phyloP scores from a whole-genome alignment of 2,329 filamentous ascomycete genomes.

The Clonostachys chloroleuca region DNA sequence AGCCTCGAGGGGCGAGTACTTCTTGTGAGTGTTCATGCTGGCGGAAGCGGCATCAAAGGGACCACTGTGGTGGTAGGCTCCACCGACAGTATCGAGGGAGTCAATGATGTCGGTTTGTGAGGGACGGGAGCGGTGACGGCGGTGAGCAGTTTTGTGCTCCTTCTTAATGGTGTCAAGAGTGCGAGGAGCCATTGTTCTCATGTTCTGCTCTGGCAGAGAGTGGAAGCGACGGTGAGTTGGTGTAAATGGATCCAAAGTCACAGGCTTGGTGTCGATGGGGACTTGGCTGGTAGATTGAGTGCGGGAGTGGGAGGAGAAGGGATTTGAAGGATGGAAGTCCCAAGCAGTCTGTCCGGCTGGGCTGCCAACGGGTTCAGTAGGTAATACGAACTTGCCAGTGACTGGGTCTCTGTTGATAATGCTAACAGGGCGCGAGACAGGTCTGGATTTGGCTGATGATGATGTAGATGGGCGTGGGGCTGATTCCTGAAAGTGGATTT shows the following conservation, averaged over 20 bases:
- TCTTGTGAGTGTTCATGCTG: slow-evolving; percentile 63
- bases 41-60: slow-evolving; percentile 82
- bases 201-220: slow-evolving; percentile 38
- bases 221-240: slow-evolving; percentile 5
- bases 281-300: slow-evolving; percentile 1
- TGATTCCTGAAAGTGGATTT: slow-evolving; percentile 31
- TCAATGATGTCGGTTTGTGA: slow-evolving; percentile 78
- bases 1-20: slow-evolving; percentile 70
- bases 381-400: too few relatives aligned
- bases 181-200: slow-evolving; percentile 59
- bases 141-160: slow-evolving; percentile 54
- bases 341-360: slow-evolving; percentile 46
- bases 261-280: neutral
- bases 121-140: slow-evolving; percentile 60
- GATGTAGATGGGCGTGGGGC: neutral
- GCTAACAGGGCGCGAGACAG: too few relatives aligned
- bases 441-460: slow-evolving; percentile 3
- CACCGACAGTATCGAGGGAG: slow-evolving; percentile 64
- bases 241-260: neutral
- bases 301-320: slow-evolving; percentile 18
- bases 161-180: slow-evolving; percentile 64
- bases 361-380: slow-evolving; percentile 15
- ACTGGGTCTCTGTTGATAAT: slow-evolving; percentile 17
- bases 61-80: slow-evolving; percentile 80
- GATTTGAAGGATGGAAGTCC: slow-evolving; percentile 40